phyloP scores from a whole-genome alignment of 2,329 filamentous ascomycete species.

The Ambrosiella xylebori region DNA sequence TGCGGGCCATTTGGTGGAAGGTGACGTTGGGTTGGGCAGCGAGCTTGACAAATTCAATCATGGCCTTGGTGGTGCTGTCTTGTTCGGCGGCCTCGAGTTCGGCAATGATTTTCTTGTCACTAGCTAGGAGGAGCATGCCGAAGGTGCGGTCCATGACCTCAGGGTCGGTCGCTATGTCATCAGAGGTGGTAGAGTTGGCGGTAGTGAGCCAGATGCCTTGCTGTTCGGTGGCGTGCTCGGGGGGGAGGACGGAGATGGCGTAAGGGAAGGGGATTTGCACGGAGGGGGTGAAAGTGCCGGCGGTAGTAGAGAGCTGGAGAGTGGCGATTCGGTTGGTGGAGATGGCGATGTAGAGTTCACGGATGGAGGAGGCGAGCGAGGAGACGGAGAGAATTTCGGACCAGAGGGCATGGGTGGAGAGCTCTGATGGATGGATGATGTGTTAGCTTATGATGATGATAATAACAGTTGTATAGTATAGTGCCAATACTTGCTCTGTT shows the following conservation, averaged over 20 bases:
- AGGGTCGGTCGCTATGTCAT: slow-evolving; percentile 50
- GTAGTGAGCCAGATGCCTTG: slow-evolving; percentile 76
- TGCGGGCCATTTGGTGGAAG: slow-evolving; percentile 53
- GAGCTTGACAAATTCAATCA: slow-evolving; percentile 67
- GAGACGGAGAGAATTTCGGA: slow-evolving; percentile 53
- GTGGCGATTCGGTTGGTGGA: slow-evolving; percentile 76
- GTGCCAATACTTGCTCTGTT: slow-evolving; percentile 33
- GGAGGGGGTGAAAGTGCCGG: slow-evolving; percentile 41
- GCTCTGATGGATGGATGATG: slow-evolving; percentile 21
- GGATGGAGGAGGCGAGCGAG: slow-evolving; percentile 66
- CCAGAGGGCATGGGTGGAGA: slow-evolving; percentile 51
- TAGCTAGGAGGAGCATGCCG: slow-evolving; percentile 66
- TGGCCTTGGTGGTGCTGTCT: slow-evolving; percentile 56
- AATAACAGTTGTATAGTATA: background rate
- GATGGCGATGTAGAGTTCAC: slow-evolving; percentile 64
- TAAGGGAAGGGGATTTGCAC: slow-evolving; percentile 48
- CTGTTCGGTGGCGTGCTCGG: slow-evolving; percentile 48
- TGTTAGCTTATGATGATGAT: background rate
- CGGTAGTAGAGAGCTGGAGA: slow-evolving; percentile 50
- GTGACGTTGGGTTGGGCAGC: slow-evolving; percentile 47
- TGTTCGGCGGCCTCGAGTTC: slow-evolving; percentile 64
- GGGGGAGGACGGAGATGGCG: slow-evolving; percentile 57
- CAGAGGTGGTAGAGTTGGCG: slow-evolving; percentile 52
- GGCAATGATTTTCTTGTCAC: slow-evolving; percentile 55
- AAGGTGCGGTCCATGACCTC: slow-evolving; percentile 70